Base-by-base conservation (phyloP, 75 land plant species). In the Picea glauca region DNA sequence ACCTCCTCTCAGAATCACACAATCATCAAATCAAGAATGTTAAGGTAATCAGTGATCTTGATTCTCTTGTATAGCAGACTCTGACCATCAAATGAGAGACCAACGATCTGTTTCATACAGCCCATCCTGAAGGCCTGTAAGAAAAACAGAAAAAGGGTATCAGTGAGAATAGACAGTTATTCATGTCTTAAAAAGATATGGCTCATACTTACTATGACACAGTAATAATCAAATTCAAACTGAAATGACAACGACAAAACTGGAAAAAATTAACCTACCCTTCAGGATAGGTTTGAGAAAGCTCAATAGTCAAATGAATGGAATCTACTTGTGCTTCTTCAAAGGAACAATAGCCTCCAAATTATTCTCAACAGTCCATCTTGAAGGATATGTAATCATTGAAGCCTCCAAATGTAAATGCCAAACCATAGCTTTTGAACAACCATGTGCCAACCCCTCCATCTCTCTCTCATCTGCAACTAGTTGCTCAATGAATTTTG, bases 391-490 rank as follows among this genome's bases (percentile, higher is more conserved):
- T 8, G 56, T 76, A 74, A 88, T 62, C 63, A 72, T 62, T 5
- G 60, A 61, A 61, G 88, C 76, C 72, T 95, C 94, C 54, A 95
- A 67, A 86, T 91, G 99, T 13, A 98, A 91, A 83, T 95, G 92
- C 99, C 99, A 98, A 74, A 91, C 94, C 94, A 95, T 81, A 35
- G 93, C 83, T 70, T 81, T 91, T 67, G 88, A 81, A 80, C 98
- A 95, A 67, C 93, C 91, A 67, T 68, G 5, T 6, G 96, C 90
- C 17, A 86, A 68, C 31, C 91, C 94, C 84, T 98, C 98, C 99
- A 98, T 98, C 80, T 91, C 91, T 58, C 87, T 88, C 81, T 98
- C 99, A 84, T 98, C 99, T 85, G 91, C 94, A 67, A 98, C 93
- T 33, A 98, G 14, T 78, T 98, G 99, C 79, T 95, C 96, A 67